Evolutionary conservation across 140 eudicot genomes (phyloP), one percentile per base, ranked within the genome.

Genomic region (Artemisia princeps): DNA sequence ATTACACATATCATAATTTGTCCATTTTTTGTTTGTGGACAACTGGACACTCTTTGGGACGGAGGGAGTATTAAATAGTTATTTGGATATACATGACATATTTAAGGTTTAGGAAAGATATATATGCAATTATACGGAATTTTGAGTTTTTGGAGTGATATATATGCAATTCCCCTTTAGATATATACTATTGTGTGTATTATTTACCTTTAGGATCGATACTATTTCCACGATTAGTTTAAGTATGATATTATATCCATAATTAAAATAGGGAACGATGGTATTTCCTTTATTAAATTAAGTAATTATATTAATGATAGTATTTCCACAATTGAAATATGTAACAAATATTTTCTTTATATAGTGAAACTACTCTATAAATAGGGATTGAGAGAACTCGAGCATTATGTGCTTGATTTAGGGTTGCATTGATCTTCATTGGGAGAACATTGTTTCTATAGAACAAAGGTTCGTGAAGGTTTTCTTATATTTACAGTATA

Each of bases 401-500:
- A 17, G 28, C 3, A 68, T 53, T 33, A 68, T 33, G 55, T 9
- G 55, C 42, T 20, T 55, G 0, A 12, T 1, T 55, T 54, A 33
- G 22, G 50, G 62, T 67, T 66, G 0, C 13, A 9, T 67, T 26
- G 30, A 67, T 33, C 20, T 12, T 45, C 68, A 63, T 51, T 52
- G 62, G 37, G 17, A 33, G 63, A 37, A 51, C 10, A 2, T 5
- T 6, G 13, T 19, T 5, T 16, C 8, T 30, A 2, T 30, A 0
- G n/a, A 9, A 28, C 24, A 20, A 0, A 67, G 40, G 62, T 55
- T 16, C 22, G 6, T 61, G 24, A 8, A 33, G 51, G 6, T 54
- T 10, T 54, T 33, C 12, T 55, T 20, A 16, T 17, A 30, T 30
- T 51, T n/a, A 0, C 3, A 7, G 44, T 37, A 6, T 66, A 0